Conservation (phyloP, 306 rosid species). For the Rosa persica region DNA sequence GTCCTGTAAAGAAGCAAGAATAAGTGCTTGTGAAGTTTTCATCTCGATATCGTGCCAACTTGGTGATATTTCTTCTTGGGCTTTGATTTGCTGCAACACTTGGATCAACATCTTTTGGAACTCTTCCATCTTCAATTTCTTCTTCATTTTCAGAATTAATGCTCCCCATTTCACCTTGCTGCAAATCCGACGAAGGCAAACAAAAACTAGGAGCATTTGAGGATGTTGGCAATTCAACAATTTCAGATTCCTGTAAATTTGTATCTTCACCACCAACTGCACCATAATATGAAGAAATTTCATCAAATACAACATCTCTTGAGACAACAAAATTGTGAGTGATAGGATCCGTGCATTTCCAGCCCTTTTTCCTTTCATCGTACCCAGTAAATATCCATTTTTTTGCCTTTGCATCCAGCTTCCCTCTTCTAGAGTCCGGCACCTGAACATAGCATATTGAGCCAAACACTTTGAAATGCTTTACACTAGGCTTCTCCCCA, state of each 20-base stretch:
- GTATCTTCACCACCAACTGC: not conserved
- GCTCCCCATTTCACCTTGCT: not conserved
- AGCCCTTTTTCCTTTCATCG: conserved; percentile 9
- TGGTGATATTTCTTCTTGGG: not conserved
- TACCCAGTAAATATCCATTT: conserved; percentile 9
- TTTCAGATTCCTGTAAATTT: not conserved
- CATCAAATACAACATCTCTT: conserved; percentile 10
- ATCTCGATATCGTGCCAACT: not conserved
- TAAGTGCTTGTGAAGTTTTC: not conserved
- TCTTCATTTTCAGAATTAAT: not conserved
- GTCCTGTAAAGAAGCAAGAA: not conserved
- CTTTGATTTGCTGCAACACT: not conserved
- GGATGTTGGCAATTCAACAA: not conserved
- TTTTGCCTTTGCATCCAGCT: not conserved
- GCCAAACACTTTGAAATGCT: conserved; percentile 10
- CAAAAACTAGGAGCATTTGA: not conserved
- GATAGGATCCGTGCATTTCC: conserved; percentile 8
- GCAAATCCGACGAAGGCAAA: not conserved
- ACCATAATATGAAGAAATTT: not conserved
- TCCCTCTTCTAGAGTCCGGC: conserved; percentile 18
- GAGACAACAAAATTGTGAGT: not conserved
- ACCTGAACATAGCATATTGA: conserved; percentile 13
- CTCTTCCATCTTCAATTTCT: not conserved
- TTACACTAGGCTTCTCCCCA: not conserved
- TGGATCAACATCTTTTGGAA: not conserved